Percentiles rank a stretch among this genome's conserved stretches.
phyloP scores from a whole-genome alignment of 1,139 yeast genomes.

The Suhomyces panamericanus region DNA sequence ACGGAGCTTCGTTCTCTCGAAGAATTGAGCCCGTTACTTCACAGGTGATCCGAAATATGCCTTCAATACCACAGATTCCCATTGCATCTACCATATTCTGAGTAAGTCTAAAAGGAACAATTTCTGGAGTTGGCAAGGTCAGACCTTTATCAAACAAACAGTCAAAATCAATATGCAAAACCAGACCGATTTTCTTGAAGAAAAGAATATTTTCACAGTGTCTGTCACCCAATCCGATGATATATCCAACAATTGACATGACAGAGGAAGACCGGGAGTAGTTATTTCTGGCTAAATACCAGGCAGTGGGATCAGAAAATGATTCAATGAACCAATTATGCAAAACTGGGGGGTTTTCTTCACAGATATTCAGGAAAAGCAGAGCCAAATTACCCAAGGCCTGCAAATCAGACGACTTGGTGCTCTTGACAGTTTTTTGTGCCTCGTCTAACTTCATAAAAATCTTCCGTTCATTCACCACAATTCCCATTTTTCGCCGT shows the following conservation, averaged over 20 bases:
- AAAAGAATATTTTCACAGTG: slow-evolving; percentile 90
- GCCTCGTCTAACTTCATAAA: slow-evolving; percentile 42
- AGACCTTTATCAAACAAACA: slow-evolving; percentile 88
- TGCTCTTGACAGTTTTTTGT: slow-evolving; percentile 36
- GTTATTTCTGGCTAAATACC: slow-evolving; percentile 78
- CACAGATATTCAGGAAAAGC: slow-evolving; percentile 34
- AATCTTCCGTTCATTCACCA: slow-evolving; percentile 33
- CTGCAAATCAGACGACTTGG: slow-evolving; percentile 20
- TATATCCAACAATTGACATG: slow-evolving; percentile 94
- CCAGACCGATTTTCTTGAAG: slow-evolving; percentile 71
- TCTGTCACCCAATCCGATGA: slow-evolving; percentile 89
- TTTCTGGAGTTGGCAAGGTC: slow-evolving; percentile 75
- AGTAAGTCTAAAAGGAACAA: slow-evolving; percentile 91
- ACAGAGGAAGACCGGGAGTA: slow-evolving; percentile 86
- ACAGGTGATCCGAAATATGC: slow-evolving; percentile 79
- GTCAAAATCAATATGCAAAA: slow-evolving; percentile 94
- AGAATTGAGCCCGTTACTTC: slow-evolving; percentile 79
- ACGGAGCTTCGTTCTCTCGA: slow-evolving; percentile 78
- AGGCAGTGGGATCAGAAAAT: slow-evolving; percentile 84
- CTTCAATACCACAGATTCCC: slow-evolving; percentile 90
- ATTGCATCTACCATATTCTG: slow-evolving; percentile 87
- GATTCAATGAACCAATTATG: slow-evolving; percentile 86
- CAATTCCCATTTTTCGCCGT: slow-evolving; percentile 38
- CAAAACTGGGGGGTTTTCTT: slow-evolving; percentile 69
- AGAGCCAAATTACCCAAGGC: slow-evolving; percentile 22